These are phyloP conservation scores for Cenchrus purpureus DNA, from an alignment of 176 grass and related monocot species.

Conservation along the genomic window DNA sequence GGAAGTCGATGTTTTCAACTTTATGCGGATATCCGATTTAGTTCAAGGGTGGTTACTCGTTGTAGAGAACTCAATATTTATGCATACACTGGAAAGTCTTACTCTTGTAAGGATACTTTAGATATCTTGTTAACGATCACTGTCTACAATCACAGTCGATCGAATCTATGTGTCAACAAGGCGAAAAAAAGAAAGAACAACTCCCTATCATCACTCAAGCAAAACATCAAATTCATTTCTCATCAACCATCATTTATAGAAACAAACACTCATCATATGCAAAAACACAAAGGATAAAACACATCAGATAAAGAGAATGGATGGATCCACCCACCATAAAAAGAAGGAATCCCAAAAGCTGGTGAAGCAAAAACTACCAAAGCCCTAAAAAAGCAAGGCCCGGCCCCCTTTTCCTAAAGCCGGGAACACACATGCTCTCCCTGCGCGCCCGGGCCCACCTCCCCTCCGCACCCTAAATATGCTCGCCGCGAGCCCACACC, in stretches of 20 bases:
- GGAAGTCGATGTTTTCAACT: no score
- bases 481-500: background rate
- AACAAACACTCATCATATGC: background rate
- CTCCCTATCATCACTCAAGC: background rate
- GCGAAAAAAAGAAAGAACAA: background rate
- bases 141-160: background rate
- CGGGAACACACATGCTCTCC: background rate
- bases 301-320: background rate
- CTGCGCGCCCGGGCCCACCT: conserved; percentile 26
- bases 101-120: background rate
- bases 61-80: no score
- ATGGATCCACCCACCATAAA: background rate
- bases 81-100: background rate
- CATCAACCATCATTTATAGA: background rate
- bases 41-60: no score
- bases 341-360: background rate
- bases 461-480: conserved; percentile 22
- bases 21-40: no score
- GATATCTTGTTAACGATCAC: background rate
- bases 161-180: background rate
- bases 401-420: background rate
- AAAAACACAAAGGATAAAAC: background rate
- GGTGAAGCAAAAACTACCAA: background rate
- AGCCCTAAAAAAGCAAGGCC: conserved; percentile 16
- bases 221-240: background rate